Evolutionary conservation across 2,329 filamentous ascomycete species (phyloP), one percentile per base, ranked within the genome.

Genomic region (Colletotrichum echinochloae): DNA sequence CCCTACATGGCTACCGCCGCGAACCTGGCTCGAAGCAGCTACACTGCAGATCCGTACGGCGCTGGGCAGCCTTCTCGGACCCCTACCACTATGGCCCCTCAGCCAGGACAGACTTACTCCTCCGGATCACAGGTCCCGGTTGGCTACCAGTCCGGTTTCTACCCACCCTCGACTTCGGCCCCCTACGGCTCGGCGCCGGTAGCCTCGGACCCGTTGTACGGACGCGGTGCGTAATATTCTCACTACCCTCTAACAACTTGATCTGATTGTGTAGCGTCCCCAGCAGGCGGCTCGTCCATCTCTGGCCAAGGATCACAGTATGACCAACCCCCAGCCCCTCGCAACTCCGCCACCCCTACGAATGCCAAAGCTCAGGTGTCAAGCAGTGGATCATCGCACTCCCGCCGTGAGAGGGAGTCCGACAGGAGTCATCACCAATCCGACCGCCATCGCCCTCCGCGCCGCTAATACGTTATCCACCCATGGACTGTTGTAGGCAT

Each of bases 151-250:
- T 46, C 59, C 26, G 73, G 72, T 60, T 81, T 79, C 73, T 79
- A 78, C 74, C 71, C 78, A 66, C 48, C 71, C 12, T 60, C 64
- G 23, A 51, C 63, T 3, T 41, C 63, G 35, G 46, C 72, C 16
- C 35, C 66, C 26, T 62, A 66, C 41, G 68, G 71, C 48, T 52
- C 61, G 20, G 51, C 62, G 41, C 55, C 86, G 86, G 76, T 82
- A 86, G 71, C 68, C n/a, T 78, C 82, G 77, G 87, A 89, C 78
- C 81, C 87, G 55, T 85, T 85, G 73, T 88, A 86, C 74, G 87
- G 87, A 82, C 88, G 88, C 84, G 87, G 88, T 88, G 85, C 85
- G 86, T 90, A 73, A 64, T 72, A 18, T 70, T 74, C 71, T 73
- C 73, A 12, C 28, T 52, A 14, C 56, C 33, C 23, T 28, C 20